These are phyloP conservation scores for Paracamarosporium sp. DNA, from an alignment of 2,329 filamentous ascomycete species.

Conservation along the genomic window DNA sequence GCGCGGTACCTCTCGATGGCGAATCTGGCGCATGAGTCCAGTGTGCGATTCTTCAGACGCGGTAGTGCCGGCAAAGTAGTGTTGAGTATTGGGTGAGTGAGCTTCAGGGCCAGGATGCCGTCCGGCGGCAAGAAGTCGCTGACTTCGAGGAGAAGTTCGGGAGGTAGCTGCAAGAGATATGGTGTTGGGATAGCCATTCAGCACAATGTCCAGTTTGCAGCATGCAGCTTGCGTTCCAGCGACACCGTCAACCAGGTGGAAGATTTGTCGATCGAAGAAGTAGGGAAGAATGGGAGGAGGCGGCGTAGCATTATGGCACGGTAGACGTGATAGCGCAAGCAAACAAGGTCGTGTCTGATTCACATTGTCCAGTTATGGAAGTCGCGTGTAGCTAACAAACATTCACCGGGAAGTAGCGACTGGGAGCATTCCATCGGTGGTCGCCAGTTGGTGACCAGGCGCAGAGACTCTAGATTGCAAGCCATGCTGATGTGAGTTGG, in stretches of 20 bases:
- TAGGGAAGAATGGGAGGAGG: not conserved
- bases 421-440: not conserved
- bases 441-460: not conserved
- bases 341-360: not conserved
- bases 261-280: not conserved
- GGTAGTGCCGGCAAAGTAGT: conserved; percentile 26
- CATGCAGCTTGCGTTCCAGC: not conserved
- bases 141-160: conserved; percentile 50
- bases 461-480: not conserved
- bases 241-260: too few relatives aligned
- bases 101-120: conserved; percentile 46
- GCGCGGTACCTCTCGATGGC: conserved; percentile 37
- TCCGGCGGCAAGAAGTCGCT: conserved; percentile 44
- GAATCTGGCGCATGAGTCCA: conserved; percentile 35
- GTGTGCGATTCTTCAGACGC: conserved; percentile 15
- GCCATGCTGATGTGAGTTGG: conserved; percentile 6
- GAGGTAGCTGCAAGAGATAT: conserved; percentile 41
- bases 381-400: not conserved
- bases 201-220: not conserved
- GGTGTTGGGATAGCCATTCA: conserved; percentile 13
- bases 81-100: conserved; percentile 42
- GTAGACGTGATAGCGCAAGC: not conserved
- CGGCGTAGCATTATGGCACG: not conserved
- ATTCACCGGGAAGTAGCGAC: not conserved
- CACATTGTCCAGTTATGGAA: not conserved